These are phyloP conservation scores for Raffaelea ambrosiae DNA, from an alignment of 2,329 filamentous ascomycete genomes.

Conservation along the genomic window DNA sequence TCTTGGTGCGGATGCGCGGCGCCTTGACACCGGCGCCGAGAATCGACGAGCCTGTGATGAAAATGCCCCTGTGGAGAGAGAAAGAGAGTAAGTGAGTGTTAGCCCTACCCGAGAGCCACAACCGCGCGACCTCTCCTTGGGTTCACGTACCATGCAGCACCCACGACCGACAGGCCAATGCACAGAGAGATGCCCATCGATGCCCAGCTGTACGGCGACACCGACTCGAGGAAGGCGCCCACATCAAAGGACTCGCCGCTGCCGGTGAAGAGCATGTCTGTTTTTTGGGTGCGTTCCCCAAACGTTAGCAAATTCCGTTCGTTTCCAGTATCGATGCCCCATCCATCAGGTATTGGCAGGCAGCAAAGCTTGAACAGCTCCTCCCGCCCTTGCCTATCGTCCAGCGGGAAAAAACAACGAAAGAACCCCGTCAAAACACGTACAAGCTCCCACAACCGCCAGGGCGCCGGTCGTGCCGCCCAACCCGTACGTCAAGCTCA, in stretches of 20 bases:
- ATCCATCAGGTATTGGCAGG: too few relatives aligned
- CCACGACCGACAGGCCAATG: conserved; percentile 92
- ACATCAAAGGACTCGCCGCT: conserved; percentile 96
- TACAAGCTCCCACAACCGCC: conserved; percentile 70
- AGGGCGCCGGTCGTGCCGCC: conserved; percentile 61
- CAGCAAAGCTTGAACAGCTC: too few relatives aligned
- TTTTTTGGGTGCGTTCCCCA: too few relatives aligned
- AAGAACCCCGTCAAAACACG: conserved; percentile 24
- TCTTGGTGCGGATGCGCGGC: conserved; percentile 97
- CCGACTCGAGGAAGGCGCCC: conserved; percentile 85
- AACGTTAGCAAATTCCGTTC: too few relatives aligned
- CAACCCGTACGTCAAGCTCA: conserved; percentile 66
- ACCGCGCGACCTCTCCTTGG: too few relatives aligned
- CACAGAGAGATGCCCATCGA: conserved; percentile 84
- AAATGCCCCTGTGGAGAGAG: conserved; percentile 99
- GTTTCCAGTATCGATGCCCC: too few relatives aligned
- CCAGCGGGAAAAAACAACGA: too few relatives aligned
- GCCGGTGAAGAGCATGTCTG: conserved; percentile 98
- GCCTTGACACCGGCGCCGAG: conserved; percentile 94
- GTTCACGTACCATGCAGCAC: conserved; percentile 78
- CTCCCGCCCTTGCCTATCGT: too few relatives aligned
- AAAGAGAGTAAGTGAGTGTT: background rate
- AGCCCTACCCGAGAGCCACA: background rate
- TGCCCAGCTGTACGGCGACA: conserved; percentile 93
- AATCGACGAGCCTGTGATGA: conserved; percentile 96